A percentile compares a stretch with the other conserved stretches of the same genome.
Conservation (phyloP, 2,329 filamentous ascomycete species). For the Hyphodiscus sp. region DNA sequence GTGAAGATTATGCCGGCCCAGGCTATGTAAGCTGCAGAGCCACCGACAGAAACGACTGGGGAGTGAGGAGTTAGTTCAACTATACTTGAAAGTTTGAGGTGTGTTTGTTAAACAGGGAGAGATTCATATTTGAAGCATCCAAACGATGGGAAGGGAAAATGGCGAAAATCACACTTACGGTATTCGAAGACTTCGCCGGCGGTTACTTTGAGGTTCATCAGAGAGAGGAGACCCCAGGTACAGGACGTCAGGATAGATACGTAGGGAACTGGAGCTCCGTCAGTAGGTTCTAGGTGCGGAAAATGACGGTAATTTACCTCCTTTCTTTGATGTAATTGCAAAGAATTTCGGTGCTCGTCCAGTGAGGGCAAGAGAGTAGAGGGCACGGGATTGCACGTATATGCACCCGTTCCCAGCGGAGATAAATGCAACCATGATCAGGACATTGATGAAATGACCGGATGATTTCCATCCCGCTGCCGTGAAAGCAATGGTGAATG, state of each 20-base stretch:
- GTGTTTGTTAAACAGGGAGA: no score
- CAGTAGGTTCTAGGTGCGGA: not conserved
- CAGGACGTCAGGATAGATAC: slow-evolving; percentile 43
- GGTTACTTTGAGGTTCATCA: slow-evolving; percentile 39
- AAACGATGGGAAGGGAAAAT: no score
- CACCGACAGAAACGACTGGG: slow-evolving; percentile 38
- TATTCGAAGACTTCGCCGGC: slow-evolving; percentile 30
- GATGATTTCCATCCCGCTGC: slow-evolving; percentile 46
- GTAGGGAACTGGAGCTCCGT: slow-evolving; percentile 34
- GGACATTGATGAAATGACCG: slow-evolving; percentile 48
- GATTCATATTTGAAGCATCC: no score
- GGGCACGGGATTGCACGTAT: slow-evolving; percentile 47
- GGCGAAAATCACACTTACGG: no score
- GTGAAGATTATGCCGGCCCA: slow-evolving; percentile 40
- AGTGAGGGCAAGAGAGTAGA: slow-evolving; percentile 48
- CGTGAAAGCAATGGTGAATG: slow-evolving; percentile 44
- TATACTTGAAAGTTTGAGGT: not conserved
- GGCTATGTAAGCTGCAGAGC: slow-evolving; percentile 39
- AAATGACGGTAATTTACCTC: slow-evolving; percentile 25
- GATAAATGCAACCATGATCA: slow-evolving; percentile 46
- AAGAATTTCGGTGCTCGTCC: slow-evolving; percentile 47
- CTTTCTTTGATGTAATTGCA: slow-evolving; percentile 42
- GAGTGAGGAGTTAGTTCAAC: slow-evolving; percentile 24
- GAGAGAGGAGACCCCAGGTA: slow-evolving; percentile 37
- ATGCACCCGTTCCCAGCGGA: slow-evolving; percentile 46